Evolutionary conservation across 2,329 filamentous ascomycete genomes (phyloP).

Genomic region (Pyrenophora tritici-repentis): DNA sequence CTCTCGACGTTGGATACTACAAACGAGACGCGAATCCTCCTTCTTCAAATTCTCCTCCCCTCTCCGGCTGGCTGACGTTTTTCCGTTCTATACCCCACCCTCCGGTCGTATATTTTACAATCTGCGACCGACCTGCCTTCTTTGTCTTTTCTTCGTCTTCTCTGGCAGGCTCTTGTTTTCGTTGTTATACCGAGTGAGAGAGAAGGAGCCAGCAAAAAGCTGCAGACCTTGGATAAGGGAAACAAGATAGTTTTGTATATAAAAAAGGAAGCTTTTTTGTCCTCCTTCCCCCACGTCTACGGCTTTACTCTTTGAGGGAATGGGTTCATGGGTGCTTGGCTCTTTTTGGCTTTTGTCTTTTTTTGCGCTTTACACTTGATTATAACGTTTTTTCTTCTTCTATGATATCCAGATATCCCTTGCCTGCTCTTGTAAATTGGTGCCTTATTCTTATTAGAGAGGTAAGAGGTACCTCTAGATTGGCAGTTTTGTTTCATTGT

Average conservation of each 20-base stretch:
- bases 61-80: constrained; percentile 17
- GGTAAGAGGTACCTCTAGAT: too few species aligned
- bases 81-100: constrained; percentile 33
- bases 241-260: constrained; percentile 18
- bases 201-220: constrained; percentile 3
- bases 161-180: background rate
- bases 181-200: constrained; percentile 1
- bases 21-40: too few species aligned
- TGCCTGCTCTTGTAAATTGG: too few species aligned
- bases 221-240: background rate
- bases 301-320: too few species aligned
- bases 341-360: too few species aligned
- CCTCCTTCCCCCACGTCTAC: background rate
- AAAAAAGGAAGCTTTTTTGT: background rate
- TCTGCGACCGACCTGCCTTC: constrained; percentile 11
- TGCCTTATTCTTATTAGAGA: too few species aligned
- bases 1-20: constrained; percentile 10
- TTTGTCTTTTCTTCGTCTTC: constrained; percentile 3
- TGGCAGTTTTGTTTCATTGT: too few species aligned
- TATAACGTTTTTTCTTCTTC: constrained; percentile 22
- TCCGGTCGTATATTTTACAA: constrained; percentile 7
- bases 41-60: constrained; percentile 3
- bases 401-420: constrained; percentile 13
- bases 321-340: too few species aligned
- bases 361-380: constrained; percentile 9